Evolutionary conservation across 306 rosid species (phyloP).

Genomic region (Mimosa bimucronata): DNA sequence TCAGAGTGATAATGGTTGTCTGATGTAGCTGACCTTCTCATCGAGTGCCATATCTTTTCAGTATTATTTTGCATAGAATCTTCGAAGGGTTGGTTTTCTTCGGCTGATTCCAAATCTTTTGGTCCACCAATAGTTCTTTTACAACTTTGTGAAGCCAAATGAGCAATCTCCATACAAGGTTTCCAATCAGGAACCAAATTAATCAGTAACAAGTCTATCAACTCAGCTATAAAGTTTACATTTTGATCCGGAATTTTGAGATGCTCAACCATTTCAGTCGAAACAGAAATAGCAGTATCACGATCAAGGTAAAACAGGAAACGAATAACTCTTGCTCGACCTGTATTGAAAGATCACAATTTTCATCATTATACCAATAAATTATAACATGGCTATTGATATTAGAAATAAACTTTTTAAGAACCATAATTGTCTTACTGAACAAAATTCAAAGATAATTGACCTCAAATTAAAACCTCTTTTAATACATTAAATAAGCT

Average conservation of each 20-base stretch:
- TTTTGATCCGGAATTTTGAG: conserved; percentile 46
- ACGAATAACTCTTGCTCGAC: conserved; percentile 46
- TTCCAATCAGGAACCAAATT: conserved; percentile 49
- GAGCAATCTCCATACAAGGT: conserved; percentile 46
- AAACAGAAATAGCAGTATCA: conserved; percentile 52
- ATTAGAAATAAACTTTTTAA: background rate
- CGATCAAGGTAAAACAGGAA: conserved; percentile 49
- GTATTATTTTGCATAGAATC: conserved; percentile 19
- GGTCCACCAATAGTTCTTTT: conserved; percentile 1
- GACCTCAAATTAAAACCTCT: background rate
- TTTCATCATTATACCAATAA: conserved; percentile 6
- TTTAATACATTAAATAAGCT: too few relatives aligned
- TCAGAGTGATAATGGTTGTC: conserved; percentile 16
- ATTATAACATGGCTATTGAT: background rate
- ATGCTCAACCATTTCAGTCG: conserved; percentile 58
- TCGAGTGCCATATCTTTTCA: conserved; percentile 12
- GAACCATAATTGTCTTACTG: background rate
- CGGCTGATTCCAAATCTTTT: conserved; percentile 23
- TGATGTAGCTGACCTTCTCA: conserved; percentile 10
- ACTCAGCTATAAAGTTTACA: conserved; percentile 50
- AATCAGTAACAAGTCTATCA: conserved; percentile 47
- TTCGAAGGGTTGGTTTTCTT: conserved; percentile 8
- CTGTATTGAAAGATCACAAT: conserved; percentile 38
- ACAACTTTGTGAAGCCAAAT: conserved; percentile 35
- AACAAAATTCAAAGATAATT: background rate